Base-by-base conservation (phyloP, 2,329 filamentous ascomycete species). In the Colletotrichum filicis region DNA sequence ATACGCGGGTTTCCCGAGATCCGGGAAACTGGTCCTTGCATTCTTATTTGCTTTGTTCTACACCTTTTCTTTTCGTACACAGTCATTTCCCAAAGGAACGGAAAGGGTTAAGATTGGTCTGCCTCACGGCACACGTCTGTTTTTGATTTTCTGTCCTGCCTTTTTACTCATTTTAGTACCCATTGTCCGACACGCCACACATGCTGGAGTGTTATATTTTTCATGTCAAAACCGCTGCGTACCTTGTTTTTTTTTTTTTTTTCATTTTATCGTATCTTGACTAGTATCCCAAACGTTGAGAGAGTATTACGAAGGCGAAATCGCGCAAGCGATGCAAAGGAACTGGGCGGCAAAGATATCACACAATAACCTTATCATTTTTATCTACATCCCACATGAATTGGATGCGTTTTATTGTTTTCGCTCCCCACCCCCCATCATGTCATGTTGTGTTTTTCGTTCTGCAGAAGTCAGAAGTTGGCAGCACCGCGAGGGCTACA, bases 41-140 rank as follows among this genome's bases (percentile, higher is more conserved):
- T 60, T 68, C 65, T 55, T 37, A 49, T 14, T 56, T 42, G 53
- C 57, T 52, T 55, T 59, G 52, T n/a, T 69, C 53, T 70, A 49
- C 42, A 49, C 28, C 8, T 46, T 70, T 73, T 71, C 32, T 58
- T 71, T 66, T 70, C 62, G 64, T 73, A 53, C 61, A 67, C 70
- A 68, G 63, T 75, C 71, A 67, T 76, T 71, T 65, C 52, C 68
- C 49, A 35, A 63, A 64, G 65, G 66, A 74, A 74, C 52, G 74
- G 66, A 71, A 46, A 63, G 77, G 77, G 75, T 76, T 78, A 80
- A 81, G 78, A 80, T 76, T 80, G 79, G 79, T 76, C 77, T 78
- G 80, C 80, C 80, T 82, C 80, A 75, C 80, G 80, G 80, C 80
- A 78, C 75, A 79, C 75, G 76, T 79, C 74, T 76, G 65, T 76